Percentiles rank a stretch among this genome's conserved stretches.
These are phyloP conservation scores for Coniella lustricola DNA, from an alignment of 2,329 filamentous ascomycete genomes.

Conservation along the genomic window DNA sequence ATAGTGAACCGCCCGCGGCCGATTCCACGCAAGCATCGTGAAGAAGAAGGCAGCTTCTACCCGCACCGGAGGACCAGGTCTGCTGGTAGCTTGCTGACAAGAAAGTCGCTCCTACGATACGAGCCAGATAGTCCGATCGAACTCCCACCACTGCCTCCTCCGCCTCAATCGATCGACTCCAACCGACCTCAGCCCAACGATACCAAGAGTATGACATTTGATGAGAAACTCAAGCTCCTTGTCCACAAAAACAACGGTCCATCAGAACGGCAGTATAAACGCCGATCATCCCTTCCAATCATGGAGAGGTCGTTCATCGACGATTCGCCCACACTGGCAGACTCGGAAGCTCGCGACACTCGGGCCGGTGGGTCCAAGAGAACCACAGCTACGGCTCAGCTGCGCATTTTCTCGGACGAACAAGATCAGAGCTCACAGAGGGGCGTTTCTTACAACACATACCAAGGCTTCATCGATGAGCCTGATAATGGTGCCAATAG, in stretches of 20 bases:
- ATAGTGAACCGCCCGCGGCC: slow-evolving; percentile 50
- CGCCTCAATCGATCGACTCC: slow-evolving; percentile 34
- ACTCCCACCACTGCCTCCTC: slow-evolving; percentile 45
- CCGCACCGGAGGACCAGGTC: slow-evolving; percentile 46
- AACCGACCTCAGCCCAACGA: slow-evolving; percentile 41
- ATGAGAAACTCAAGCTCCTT: slow-evolving; percentile 49
- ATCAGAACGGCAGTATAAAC: slow-evolving; percentile 17
- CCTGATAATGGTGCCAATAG: slow-evolving; percentile 28
- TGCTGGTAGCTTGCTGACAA: slow-evolving; percentile 35
- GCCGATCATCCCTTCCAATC: slow-evolving; percentile 35
- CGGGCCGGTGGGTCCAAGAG: slow-evolving; percentile 27
- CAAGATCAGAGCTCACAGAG: slow-evolving; percentile 9
- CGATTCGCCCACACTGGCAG: slow-evolving; percentile 19
- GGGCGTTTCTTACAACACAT: slow-evolving; percentile 17
- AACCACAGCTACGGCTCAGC: slow-evolving; percentile 32
- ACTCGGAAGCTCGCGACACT: slow-evolving; percentile 20
- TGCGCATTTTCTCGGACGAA: slow-evolving; percentile 32
- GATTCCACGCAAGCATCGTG: slow-evolving; percentile 41
- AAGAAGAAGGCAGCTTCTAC: slow-evolving; percentile 40
- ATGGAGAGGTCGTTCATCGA: slow-evolving; percentile 27
- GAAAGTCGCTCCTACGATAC: slow-evolving; percentile 39
- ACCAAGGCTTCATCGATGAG: slow-evolving; percentile 27
- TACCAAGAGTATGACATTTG: slow-evolving; percentile 51
- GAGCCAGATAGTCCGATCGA: slow-evolving; percentile 39
- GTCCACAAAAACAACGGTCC: slow-evolving; percentile 33